Evolutionary conservation across 495 filamentous ascomycete genomes (phyloP).

Genomic region (Aspergillus ostianus): DNA sequence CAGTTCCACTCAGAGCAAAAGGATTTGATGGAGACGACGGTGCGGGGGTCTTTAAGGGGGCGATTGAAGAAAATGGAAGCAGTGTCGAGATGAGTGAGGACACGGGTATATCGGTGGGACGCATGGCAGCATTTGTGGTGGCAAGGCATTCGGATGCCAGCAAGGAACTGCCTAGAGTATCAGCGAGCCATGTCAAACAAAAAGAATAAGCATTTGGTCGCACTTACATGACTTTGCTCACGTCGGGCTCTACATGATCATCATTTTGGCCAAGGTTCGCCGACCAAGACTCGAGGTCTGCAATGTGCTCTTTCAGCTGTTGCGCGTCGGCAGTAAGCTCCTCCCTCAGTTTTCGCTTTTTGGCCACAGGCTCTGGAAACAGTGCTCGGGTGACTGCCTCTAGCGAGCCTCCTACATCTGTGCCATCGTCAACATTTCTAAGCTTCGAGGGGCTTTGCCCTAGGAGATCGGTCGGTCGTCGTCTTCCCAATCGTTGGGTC

Average conservation of each 20-base stretch:
- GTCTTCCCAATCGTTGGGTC: constrained; percentile 29
- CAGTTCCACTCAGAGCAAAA: constrained; percentile 32
- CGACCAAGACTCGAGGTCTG: constrained; percentile 38
- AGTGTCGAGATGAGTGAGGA: constrained; percentile 42
- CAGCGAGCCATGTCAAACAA: constrained; percentile 9
- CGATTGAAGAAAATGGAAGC: constrained; percentile 41
- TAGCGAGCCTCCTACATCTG: constrained; percentile 9
- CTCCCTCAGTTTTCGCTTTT: constrained; percentile 32
- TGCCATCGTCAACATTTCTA: constrained; percentile 21
- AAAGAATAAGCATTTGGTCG: not conserved
- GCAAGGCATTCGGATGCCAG: constrained; percentile 28
- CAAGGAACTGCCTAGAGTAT: constrained; percentile 23
- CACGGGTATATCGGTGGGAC: constrained; percentile 21
- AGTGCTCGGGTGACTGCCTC: constrained; percentile 13
- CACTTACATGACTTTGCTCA: constrained; percentile 36
- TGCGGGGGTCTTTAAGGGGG: constrained; percentile 22
- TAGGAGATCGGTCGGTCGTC: constrained; percentile 23
- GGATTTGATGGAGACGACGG: constrained; percentile 33
- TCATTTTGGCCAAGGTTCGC: constrained; percentile 15
- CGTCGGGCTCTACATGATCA: constrained; percentile 23
- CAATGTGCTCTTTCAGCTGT: constrained; percentile 36
- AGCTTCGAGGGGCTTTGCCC: constrained; percentile 35
- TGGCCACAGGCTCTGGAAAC: constrained; percentile 26
- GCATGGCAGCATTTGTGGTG: constrained; percentile 13
- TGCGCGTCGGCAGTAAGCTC: constrained; percentile 33